phyloP scores from a whole-genome alignment of 495 filamentous ascomycete genomes.

The Achaetomiella virescens region DNA sequence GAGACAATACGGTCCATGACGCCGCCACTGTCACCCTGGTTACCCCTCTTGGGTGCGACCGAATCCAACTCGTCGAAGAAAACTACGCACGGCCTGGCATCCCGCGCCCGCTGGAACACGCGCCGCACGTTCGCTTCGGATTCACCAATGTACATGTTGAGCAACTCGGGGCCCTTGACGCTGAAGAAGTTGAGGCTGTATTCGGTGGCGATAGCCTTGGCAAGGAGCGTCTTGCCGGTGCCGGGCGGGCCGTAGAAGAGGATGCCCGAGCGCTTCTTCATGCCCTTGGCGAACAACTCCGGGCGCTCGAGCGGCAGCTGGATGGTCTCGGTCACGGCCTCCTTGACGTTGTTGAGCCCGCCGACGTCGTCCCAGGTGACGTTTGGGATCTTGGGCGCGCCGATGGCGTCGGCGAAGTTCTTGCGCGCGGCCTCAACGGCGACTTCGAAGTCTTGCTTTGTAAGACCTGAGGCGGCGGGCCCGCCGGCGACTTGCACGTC shows the following conservation, averaged over 20 bases:
- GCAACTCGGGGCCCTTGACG: slow-evolving; percentile 92
- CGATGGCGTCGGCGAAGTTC: slow-evolving; percentile 96
- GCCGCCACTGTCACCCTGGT: slow-evolving; percentile 95
- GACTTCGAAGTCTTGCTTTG: slow-evolving; percentile 78
- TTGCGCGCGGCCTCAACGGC: slow-evolving; percentile 92
- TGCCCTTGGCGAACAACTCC: slow-evolving; percentile 93
- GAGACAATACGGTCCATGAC: slow-evolving; percentile 99
- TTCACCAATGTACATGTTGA: slow-evolving; percentile 99
- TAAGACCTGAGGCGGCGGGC: slow-evolving; percentile 65
- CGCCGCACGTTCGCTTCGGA: slow-evolving; percentile 95
- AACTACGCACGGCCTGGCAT: slow-evolving; percentile 94
- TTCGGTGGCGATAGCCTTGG: slow-evolving; percentile 96
- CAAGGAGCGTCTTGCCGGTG: slow-evolving; percentile 92
- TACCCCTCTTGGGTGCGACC: slow-evolving; percentile 93
- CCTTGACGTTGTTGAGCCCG: slow-evolving; percentile 87
- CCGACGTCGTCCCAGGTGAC: slow-evolving; percentile 96
- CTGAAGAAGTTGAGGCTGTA: slow-evolving; percentile 99
- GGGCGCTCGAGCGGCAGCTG: slow-evolving; percentile 87
- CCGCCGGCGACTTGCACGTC: slow-evolving; percentile 92
- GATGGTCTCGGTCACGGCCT: slow-evolving; percentile 93
- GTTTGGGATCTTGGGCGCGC: slow-evolving; percentile 96
- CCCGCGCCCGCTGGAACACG: slow-evolving; percentile 90
- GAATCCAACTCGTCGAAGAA: slow-evolving; percentile 99
- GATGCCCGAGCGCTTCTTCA: slow-evolving; percentile 98
- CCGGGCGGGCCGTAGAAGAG: slow-evolving; percentile 96